Evolutionary conservation across 2,329 filamentous ascomycete species (phyloP), one percentile per base, ranked within the genome.

Genomic region (Pseudopithomyces chartarum): DNA sequence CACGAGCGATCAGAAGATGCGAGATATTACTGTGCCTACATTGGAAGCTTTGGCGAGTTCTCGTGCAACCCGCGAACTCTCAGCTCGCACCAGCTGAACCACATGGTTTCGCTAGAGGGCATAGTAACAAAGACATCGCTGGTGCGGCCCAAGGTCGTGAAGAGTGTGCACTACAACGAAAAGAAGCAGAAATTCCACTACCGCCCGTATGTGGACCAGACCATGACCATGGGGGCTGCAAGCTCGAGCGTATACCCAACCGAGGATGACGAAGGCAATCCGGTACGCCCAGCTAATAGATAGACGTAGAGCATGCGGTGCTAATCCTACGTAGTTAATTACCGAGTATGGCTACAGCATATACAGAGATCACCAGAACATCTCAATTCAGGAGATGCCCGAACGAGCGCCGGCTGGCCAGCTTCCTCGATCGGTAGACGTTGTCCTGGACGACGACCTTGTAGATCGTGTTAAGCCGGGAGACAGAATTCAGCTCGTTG

Each of bases 331-430:
- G 15, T 60, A 85, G 79, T 83, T 99, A 19, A 86, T 92, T 56
- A 99, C 95, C 3, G 95, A 99, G 73, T 99, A 98, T 74, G 95
- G 95, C 22, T 94, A 96, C 79, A 96, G 90, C 75, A 95, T 90
- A 49, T 99, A 97, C 78, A 86, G 94, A 71, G 95, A 99, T 74
- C 95, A 99, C 73, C 95, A 99, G 76, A 97, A 91, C 15, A 92
- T 99, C 58, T 97, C 94, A 0, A 97, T 99, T 64, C 95, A 99
- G 78, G 95, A 99, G 80, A 99, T 99, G 95, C 95, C 95, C 0
- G 95, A 99, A 77, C 85, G 94, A 66, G 95, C 95, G 2, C 95
- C 95, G 52, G 94, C 95, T 57, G 95, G 95, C 52, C 95, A 98
- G 81, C 84, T 99, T 62, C 95, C 95, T 57, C 89, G 95, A 52